Evolutionary conservation across 306 rosid genomes (phyloP), one percentile per base, ranked within the genome.

Genomic region (Sesbania bispinosa): DNA sequence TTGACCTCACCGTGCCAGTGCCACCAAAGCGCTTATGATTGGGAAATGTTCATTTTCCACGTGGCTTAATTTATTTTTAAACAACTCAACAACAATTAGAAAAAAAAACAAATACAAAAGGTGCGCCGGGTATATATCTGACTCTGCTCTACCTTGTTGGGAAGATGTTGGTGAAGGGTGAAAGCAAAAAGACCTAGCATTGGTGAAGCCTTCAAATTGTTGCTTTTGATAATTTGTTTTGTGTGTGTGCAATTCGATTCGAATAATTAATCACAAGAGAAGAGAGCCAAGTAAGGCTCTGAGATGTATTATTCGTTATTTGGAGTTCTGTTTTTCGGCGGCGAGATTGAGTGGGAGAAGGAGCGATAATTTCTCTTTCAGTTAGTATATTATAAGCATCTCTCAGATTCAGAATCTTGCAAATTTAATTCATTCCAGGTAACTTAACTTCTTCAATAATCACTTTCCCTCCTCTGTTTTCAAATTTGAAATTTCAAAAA

Each of bases 331-430:
- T 61, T 46, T n/a, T 79, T 79, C 27, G 57, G 74, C 47, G 84
- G 88, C 54, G 23, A 84, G 10, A 70, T 63, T 71, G 50, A 81
- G 77, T 89, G 96, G 92, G 88, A 84, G 71, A 86, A 80, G 39
- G 87, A 87, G 82, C 30, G 88, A 89, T 87, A 83, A 77, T 30
- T 53, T 3, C 71, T 29, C 73, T 8, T 29, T 53, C 39, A 10
- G 10, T 38, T 2, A 10, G 10, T 38, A n/a, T 10, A 8, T 38
- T 38, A 35, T 10, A 11, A 35, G 5, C 0, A 24, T 57, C 45
- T 35, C 13, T 62, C 33, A 62, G 20, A 38, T n/a, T n/a, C n/a
- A n/a, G n/a, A n/a, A 62, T 38, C 50, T 20, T 38, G 11, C 35
- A 11, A 20, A 62, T 2, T 62, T 50, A 62, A 38, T 62, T 29